phyloP scores from a whole-genome alignment of 1,139 yeast genomes.

The Diutina scorzettiae region DNA sequence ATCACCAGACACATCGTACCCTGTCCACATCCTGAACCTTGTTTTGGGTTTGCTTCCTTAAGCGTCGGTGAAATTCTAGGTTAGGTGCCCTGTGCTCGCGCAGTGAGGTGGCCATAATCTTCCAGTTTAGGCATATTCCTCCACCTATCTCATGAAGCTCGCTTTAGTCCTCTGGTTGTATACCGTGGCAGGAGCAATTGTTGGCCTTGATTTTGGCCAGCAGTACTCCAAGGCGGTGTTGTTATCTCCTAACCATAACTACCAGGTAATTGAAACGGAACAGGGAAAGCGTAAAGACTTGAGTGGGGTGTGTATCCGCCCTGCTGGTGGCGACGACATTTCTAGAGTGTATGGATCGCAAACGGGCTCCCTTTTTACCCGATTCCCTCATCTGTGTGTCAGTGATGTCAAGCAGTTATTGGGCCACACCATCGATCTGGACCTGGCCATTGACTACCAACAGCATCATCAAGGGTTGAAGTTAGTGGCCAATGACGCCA shows the following conservation, averaged over 20 bases:
- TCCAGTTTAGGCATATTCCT: not conserved
- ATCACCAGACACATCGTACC: no score
- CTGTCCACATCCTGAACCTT: no score
- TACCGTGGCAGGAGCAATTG: conserved; percentile 39
- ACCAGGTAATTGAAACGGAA: conserved; percentile 77
- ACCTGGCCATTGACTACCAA: conserved; percentile 31
- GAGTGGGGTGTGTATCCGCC: conserved; percentile 61
- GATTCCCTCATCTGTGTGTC: conserved; percentile 65
- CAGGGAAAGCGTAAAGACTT: conserved; percentile 88
- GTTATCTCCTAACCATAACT: conserved; percentile 83
- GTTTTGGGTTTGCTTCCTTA: no score
- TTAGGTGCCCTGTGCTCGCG: not conserved
- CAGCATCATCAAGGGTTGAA: conserved; percentile 51
- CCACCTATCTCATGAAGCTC: conserved; percentile 1
- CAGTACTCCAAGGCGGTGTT: conserved; percentile 80
- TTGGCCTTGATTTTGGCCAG: conserved; percentile 86
- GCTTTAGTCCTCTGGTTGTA: not conserved
- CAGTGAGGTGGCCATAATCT: not conserved
- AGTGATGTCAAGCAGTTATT: conserved; percentile 58
- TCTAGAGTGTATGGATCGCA: conserved; percentile 75
- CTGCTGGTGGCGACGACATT: conserved; percentile 28
- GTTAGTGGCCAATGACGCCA: conserved; percentile 25
- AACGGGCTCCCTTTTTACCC: conserved; percentile 55
- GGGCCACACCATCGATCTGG: conserved; percentile 48
- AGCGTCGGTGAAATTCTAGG: no score